phyloP scores from a whole-genome alignment of 169 alveolate species.

The Plasmodium vivax region DNA sequence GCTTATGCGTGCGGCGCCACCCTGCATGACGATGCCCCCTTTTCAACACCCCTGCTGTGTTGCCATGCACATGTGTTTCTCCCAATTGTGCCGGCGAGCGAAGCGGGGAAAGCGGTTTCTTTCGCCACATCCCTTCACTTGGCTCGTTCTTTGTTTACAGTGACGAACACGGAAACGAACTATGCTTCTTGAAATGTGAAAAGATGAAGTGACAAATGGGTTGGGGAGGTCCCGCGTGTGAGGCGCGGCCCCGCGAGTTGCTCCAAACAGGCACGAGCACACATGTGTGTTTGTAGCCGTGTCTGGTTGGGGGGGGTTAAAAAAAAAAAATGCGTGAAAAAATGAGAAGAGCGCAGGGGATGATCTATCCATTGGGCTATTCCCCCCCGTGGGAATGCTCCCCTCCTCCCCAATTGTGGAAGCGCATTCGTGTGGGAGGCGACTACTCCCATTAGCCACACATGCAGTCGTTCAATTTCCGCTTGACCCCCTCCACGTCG shows the following conservation, averaged over 20 bases:
- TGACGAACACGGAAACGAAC: neutral
- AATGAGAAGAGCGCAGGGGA: neutral
- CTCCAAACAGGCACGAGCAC: neutral
- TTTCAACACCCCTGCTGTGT: neutral
- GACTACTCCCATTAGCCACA: neutral
- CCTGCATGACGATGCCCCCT: neutral
- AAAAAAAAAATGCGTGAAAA: neutral
- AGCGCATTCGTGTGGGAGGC: neutral
- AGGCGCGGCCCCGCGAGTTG: neutral
- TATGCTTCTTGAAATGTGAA: neutral
- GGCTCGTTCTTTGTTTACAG: slow-evolving; percentile 16
- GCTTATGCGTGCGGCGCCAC: neutral
- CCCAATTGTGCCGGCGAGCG: neutral
- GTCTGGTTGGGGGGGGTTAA: neutral
- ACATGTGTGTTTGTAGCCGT: neutral
- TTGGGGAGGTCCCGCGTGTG: neutral
- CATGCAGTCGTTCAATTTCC: slow-evolving; percentile 24
- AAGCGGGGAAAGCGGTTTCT: neutral
- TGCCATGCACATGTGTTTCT: neutral
- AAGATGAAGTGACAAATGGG: neutral
- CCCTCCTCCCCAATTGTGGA: neutral
- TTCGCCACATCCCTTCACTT: neutral
- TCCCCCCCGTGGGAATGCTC: neutral
- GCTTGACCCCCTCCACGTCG: slow-evolving; percentile 21
- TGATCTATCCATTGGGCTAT: neutral